Evolutionary conservation across 192 early-diverging fungal species (phyloP), one percentile per base, ranked within the genome.

Genomic region (Kappamyces sp.): DNA sequence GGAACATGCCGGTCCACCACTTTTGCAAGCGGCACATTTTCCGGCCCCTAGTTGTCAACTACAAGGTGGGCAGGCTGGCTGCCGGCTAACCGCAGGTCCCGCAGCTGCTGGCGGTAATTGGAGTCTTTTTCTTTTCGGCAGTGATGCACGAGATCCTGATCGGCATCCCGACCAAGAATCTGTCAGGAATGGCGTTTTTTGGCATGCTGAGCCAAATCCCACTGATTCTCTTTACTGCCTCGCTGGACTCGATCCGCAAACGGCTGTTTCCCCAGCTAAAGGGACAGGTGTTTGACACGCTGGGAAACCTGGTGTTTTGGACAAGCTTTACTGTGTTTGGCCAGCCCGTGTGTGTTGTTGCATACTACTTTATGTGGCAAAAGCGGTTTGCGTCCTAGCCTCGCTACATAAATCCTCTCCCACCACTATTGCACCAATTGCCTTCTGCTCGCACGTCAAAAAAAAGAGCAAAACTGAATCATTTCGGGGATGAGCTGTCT

Each of bases 111-210:
- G 79, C 86, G 3, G 73, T 80, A 40, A 57, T 89, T 34, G 66
- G 80, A 3, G 88, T 90, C 4, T 94, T 94, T 52, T 66, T 82
- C 46, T 67, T 92, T 33, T 92, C 90, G n/a, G 92, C 92, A 0
- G 61, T 90, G 32, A 70, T 94, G 61, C 92, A 94, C 64, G 91
- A 94, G 76, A 71, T 90, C 47, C 62, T 94, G 55, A 82, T 94
- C 54, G 91, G 90, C 47, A 75, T 92, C 40, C 90, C 91, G 3
- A 90, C 87, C 0, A 84, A 90, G 64, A 82, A 80, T 48, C 63
- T 94, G 23, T 82, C 74, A 49, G 91, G 91, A 13, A 87, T 82
- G 68, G 90, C 91, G 2, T 92, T 92, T 66, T 70, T 78, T 3
- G 69, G 64, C 2, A 70, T 70, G 69, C 55, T 70, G 59, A 6